A percentile compares a stretch with the other conserved stretches of the same genome.
Evolutionary conservation across 257 asterid genomes (phyloP).

Genomic region (Fraxinus excelsior): DNA sequence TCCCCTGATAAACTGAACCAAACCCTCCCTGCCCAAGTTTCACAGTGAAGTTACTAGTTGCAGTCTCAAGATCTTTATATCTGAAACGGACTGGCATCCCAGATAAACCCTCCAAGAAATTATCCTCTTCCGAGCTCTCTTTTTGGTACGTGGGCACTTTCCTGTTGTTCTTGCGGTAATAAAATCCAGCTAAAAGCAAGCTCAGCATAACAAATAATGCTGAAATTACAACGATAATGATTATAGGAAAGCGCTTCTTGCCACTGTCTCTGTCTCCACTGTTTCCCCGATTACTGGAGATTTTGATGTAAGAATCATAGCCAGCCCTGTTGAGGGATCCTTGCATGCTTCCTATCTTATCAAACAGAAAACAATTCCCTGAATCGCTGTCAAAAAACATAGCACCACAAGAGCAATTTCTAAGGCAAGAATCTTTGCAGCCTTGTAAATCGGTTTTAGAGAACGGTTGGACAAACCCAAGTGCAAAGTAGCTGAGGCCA

Average conservation of each 20-base stretch:
- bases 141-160: slow-evolving; percentile 47
- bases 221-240: slow-evolving; percentile 50
- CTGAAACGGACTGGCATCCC: slow-evolving; percentile 95
- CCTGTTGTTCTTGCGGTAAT: slow-evolving; percentile 40
- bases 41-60: slow-evolving; percentile 63
- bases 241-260: slow-evolving; percentile 39
- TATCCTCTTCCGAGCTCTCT: slow-evolving; percentile 82
- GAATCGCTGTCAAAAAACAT: slow-evolving; percentile 63
- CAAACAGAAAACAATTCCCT: slow-evolving; percentile 69
- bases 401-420: slow-evolving; percentile 76
- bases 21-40: slow-evolving; percentile 99
- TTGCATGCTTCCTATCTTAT: slow-evolving; percentile 64
- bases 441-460: slow-evolving; percentile 55
- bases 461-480: slow-evolving; percentile 57
- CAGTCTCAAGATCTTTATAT: slow-evolving; percentile 72
- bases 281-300: slow-evolving; percentile 22
- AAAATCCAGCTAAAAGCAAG: slow-evolving; percentile 47
- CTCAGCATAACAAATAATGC: slow-evolving; percentile 49
- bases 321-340: slow-evolving; percentile 38
- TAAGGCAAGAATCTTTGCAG: slow-evolving; percentile 67
- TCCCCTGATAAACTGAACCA: slow-evolving; percentile 87
- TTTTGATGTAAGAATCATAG: slow-evolving; percentile 49
- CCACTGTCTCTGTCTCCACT: slow-evolving; percentile 32
- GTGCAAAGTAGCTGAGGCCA: slow-evolving; percentile 59
- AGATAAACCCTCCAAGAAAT: slow-evolving; percentile 67